Evolutionary conservation across 1,139 yeast species (phyloP).

Genomic region (Blastobotrys arbuscula): DNA sequence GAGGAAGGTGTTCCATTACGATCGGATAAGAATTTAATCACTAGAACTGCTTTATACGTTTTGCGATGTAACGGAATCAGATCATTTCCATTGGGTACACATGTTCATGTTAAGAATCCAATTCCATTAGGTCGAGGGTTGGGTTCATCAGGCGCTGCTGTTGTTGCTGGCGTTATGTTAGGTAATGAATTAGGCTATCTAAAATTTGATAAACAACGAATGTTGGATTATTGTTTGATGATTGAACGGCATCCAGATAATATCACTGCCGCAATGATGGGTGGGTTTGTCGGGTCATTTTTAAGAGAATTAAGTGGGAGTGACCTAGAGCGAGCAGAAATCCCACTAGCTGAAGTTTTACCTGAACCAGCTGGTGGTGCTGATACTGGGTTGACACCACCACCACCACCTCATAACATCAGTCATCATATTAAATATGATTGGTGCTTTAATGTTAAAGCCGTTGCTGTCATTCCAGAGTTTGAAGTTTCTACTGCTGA

Average conservation of each 20-base stretch:
- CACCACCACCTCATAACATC: slow-evolving; percentile 76
- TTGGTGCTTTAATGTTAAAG: slow-evolving; percentile 77
- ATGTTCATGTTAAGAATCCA: slow-evolving; percentile 74
- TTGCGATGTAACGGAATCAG: slow-evolving; percentile 72
- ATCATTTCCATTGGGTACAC: slow-evolving; percentile 80
- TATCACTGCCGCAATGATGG: slow-evolving; percentile 98
- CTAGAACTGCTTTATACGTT: slow-evolving; percentile 88
- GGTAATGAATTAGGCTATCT: slow-evolving; percentile 81
- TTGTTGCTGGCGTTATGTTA: slow-evolving; percentile 91
- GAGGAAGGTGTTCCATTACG: slow-evolving; percentile 70
- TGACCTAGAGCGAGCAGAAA: slow-evolving; percentile 68
- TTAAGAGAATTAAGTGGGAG: slow-evolving; percentile 69
- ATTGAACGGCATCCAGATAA: slow-evolving; percentile 98
- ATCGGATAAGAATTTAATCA: slow-evolving; percentile 75
- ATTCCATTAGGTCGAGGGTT: slow-evolving; percentile 95
- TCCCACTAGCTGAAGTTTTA: slow-evolving; percentile 77
- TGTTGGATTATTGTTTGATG: slow-evolving; percentile 92
- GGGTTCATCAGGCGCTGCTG: slow-evolving; percentile 98
- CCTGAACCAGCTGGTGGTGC: slow-evolving; percentile 71
- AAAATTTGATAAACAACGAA: slow-evolving; percentile 65
- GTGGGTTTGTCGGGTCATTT: slow-evolving; percentile 95
- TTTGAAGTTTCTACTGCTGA: slow-evolving; percentile 92
- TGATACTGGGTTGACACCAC: slow-evolving; percentile 62
- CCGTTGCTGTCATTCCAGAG: slow-evolving; percentile 86
- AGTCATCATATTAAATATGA: slow-evolving; percentile 86